Evolutionary conservation across 371 early-diverging fungal genomes (phyloP).

Genomic region (Mortierella sp.): DNA sequence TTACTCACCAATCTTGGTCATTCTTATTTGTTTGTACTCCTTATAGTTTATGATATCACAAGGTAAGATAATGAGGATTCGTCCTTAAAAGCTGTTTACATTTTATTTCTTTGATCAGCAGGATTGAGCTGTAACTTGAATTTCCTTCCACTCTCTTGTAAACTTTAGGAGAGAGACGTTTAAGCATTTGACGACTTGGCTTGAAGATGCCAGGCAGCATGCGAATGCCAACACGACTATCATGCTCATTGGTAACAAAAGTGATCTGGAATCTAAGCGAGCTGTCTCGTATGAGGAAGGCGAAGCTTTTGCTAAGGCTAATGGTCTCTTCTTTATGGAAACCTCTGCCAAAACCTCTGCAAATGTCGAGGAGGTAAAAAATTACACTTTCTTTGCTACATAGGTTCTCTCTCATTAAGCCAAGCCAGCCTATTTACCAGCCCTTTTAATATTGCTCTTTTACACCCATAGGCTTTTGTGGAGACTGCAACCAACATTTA

Average conservation of each 20-base stretch:
- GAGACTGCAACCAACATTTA: constrained; percentile 85
- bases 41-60: constrained; percentile 84
- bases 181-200: constrained; percentile 91
- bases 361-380: constrained; percentile 87
- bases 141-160: not conserved
- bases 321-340: constrained; percentile 92
- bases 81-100: not conserved
- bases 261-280: constrained; percentile 87
- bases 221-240: constrained; percentile 93
- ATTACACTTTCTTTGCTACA: not conserved
- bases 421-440: too few species aligned
- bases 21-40: not conserved
- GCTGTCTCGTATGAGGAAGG: constrained; percentile 91
- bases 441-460: constrained; percentile 1
- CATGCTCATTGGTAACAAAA: constrained; percentile 96
- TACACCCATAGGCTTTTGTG: constrained; percentile 79
- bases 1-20: constrained; percentile 5
- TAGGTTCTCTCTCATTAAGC: too few species aligned
- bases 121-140: not conserved
- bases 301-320: constrained; percentile 85
- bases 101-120: constrained; percentile 5
- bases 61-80: constrained; percentile 55
- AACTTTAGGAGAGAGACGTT: constrained; percentile 87
- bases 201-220: constrained; percentile 89
- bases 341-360: constrained; percentile 95